These are phyloP conservation scores for Sabuloglossum arenarium DNA, from an alignment of 495 filamentous ascomycete species.

Conservation along the genomic window DNA sequence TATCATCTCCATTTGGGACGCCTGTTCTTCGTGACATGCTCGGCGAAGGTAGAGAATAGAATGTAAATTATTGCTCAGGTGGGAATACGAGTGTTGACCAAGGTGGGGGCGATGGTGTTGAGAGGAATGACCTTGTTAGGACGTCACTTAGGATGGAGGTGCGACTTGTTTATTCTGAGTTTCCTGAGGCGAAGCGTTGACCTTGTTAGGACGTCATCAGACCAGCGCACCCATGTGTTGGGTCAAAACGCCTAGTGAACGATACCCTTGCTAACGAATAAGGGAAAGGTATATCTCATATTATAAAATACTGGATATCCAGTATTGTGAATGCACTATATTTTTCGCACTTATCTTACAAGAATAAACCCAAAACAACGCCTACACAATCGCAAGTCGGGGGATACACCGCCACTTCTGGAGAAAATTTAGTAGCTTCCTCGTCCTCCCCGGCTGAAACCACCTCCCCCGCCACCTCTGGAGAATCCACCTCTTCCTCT, in stretches of 20 bases:
- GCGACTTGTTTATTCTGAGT: background rate
- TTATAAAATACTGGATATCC: background rate
- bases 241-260: background rate
- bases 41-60: background rate
- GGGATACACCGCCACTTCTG: background rate
- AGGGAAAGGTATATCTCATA: no score
- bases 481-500: constrained; percentile 19
- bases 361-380: background rate
- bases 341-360: background rate
- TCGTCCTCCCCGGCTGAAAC: constrained; percentile 16
- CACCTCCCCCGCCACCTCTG: constrained; percentile 14
- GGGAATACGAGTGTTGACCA: background rate
- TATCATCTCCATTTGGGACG: constrained; percentile 10
- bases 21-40: constrained; percentile 17
- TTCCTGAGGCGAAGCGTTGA: background rate
- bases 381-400: background rate
- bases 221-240: background rate
- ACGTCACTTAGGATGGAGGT: no score
- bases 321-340: background rate
- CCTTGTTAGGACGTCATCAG: background rate
- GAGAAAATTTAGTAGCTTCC: background rate
- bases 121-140: background rate
- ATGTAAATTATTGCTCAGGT: background rate
- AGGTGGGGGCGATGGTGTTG: background rate
- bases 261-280: no score